Evolutionary conservation across 805 yeast genomes (phyloP), one percentile per base, ranked within the genome.

Genomic region (Zygoascus flipseniorum): DNA sequence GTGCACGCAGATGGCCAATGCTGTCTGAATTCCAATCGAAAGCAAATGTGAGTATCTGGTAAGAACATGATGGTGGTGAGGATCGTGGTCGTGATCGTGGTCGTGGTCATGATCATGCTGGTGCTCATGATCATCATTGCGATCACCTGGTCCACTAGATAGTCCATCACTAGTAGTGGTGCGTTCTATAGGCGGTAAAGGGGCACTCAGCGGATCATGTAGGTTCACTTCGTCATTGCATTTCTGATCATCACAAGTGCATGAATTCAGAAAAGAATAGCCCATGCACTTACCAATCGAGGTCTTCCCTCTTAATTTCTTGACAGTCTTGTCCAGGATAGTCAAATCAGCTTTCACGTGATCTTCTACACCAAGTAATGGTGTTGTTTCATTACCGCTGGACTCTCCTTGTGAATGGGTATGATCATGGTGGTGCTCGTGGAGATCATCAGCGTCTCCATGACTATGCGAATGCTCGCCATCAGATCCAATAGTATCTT

Each of bases 21-120:
- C 82, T 0, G 98, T 92, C 67, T 93, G 97, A 20, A 93, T 67
- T 2, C 97, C 97, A 54, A 92, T 89, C 5, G 95, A 80, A 10
- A 92, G 69, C n/a, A 92, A 70, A 54, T 87, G 76, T 0, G 95
- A 83, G 16, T 84, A 71, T 1, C 93, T 90, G 0, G 96, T 81
- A 53, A 80, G 82, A 19, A 86, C 76, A 62, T 85, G 87, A 66
- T 89, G 96, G 63, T 86, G 95, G 61, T 87, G 55, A 18, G 45
- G 54, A 6, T 55, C 56, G 52, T 71, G 73, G 6, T 59, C 53
- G 2, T 59, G 50, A 48, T 70, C 75, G 9, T 28, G 13, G 26
- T 70, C 75, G 9, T 28, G 13, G 26, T 66, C 62, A 5, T 61
- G 43, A 41, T 65, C 59, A 23, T 47, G 45, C 23, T 48, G 47